phyloP scores from a whole-genome alignment of 2,329 filamentous ascomycete genomes.

The Ophiosphaerella herpotricha region DNA sequence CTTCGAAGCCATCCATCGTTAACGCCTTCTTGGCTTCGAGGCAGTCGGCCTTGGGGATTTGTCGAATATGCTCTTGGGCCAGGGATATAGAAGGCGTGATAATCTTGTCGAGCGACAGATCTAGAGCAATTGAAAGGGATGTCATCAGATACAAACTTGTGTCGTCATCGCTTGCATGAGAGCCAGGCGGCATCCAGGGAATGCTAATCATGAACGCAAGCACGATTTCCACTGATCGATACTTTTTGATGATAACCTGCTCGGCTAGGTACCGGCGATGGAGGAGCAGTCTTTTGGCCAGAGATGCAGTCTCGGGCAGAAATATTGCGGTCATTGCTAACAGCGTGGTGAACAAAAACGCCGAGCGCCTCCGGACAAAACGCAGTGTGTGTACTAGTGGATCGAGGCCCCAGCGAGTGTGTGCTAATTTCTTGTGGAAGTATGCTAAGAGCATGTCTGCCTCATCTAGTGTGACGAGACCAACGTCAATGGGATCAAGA shows the following conservation, averaged over 20 bases:
- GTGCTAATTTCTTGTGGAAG: constrained; percentile 71
- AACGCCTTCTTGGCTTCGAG: constrained; percentile 70
- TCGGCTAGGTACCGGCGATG: constrained; percentile 68
- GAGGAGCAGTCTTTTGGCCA: constrained; percentile 68
- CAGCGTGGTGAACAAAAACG: constrained; percentile 74
- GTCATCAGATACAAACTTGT: constrained; percentile 73
- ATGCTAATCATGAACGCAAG: constrained; percentile 77
- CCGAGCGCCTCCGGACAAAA: constrained; percentile 69
- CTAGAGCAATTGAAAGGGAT: constrained; percentile 70
- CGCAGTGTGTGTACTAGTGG: constrained; percentile 66
- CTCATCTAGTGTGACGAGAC: constrained; percentile 69
- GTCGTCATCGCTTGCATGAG: constrained; percentile 72
- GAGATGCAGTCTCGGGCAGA: constrained; percentile 64
- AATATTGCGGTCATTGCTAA: constrained; percentile 71
- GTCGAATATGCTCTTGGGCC: constrained; percentile 51
- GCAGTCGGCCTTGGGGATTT: constrained; percentile 67
- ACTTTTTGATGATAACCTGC: constrained; percentile 63
- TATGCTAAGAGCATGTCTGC: constrained; percentile 67
- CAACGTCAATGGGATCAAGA: constrained; percentile 71
- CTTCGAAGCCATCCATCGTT: constrained; percentile 68
- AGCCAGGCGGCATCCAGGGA: constrained; percentile 72
- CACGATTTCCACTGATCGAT: constrained; percentile 74
- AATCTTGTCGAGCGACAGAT: constrained; percentile 72
- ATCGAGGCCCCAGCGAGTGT: constrained; percentile 76
- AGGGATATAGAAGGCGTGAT: constrained; percentile 61